A percentile compares a stretch with the other conserved stretches of the same genome.
Evolutionary conservation across 805 yeast species (phyloP).

Genomic region (Clavispora carvajalis): DNA sequence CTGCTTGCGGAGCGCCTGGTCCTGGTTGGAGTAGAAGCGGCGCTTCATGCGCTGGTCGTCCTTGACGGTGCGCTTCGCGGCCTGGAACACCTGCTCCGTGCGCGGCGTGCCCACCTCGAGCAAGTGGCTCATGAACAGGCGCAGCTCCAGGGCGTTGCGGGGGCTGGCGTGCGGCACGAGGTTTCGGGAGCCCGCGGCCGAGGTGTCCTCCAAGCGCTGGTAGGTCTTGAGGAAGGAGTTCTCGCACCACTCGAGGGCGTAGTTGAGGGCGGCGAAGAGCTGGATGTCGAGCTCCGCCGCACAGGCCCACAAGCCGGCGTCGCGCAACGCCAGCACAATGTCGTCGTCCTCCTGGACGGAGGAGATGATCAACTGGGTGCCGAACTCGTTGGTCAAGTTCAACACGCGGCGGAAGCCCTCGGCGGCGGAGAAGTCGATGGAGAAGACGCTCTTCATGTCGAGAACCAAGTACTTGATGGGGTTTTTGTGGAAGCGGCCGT

Average conservation of each 20-base stretch:
- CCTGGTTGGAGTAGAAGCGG: constrained; percentile 44
- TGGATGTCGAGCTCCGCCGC: constrained; percentile 41
- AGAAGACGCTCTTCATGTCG: constrained; percentile 77
- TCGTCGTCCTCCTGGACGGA: constrained; percentile 67
- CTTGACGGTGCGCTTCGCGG: constrained; percentile 42
- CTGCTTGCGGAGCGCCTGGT: constrained; percentile 36
- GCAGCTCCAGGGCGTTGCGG: constrained; percentile 2
- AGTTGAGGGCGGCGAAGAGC: constrained; percentile 73
- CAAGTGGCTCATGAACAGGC: constrained; percentile 13
- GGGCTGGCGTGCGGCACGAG: neutral
- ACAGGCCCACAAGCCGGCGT: constrained; percentile 66
- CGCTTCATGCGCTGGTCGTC: constrained; percentile 39
- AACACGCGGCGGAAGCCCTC: constrained; percentile 89
- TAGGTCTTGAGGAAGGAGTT: constrained; percentile 73
- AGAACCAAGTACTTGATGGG: constrained; percentile 78
- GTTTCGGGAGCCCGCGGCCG: neutral
- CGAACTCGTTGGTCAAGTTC: constrained; percentile 64
- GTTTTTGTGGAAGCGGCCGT: constrained; percentile 40
- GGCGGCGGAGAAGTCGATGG: constrained; percentile 91
- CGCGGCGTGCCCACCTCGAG: constrained; percentile 42
- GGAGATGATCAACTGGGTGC: constrained; percentile 69
- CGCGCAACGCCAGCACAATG: constrained; percentile 66
- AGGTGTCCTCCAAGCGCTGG: constrained; percentile 31
- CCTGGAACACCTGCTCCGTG: constrained; percentile 46
- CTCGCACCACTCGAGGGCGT: constrained; percentile 96